phyloP scores from a whole-genome alignment of 805 yeast genomes.

The Candida pini region DNA sequence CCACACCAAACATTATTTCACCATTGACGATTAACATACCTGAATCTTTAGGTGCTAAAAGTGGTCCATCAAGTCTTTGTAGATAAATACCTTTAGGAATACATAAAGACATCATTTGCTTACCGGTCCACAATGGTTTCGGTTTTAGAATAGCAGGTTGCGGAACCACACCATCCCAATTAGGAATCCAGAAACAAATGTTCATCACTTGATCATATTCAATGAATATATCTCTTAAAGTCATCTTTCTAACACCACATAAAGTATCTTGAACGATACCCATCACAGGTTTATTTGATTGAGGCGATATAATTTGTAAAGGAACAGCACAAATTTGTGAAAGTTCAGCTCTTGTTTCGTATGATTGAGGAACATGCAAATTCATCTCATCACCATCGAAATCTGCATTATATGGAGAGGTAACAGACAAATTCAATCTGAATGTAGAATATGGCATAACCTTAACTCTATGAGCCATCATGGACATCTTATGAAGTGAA shows the following conservation, averaged over 20 bases:
- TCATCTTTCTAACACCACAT: conserved; percentile 95
- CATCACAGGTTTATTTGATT: conserved; percentile 98
- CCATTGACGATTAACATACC: conserved; percentile 97
- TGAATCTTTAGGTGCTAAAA: conserved; percentile 81
- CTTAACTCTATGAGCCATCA: conserved; percentile 98
- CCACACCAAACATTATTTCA: conserved; percentile 95
- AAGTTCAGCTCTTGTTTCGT: conserved; percentile 94
- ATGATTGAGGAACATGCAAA: conserved; percentile 97
- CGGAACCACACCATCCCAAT: conserved; percentile 98
- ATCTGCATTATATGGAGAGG: conserved; percentile 99
- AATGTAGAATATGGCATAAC: conserved; percentile 99
- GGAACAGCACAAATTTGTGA: conserved; percentile 97
- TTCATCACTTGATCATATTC: conserved; percentile 95
- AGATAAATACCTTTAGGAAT: conserved; percentile 95
- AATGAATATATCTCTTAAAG: conserved; percentile 80
- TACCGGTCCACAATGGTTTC: conserved; percentile 96
- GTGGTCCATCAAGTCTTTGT: conserved; percentile 89
- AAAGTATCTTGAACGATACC: conserved; percentile 99
- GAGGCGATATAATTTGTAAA: conserved; percentile 95
- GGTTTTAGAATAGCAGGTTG: conserved; percentile 93
- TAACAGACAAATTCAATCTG: conserved; percentile 92
- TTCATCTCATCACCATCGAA: conserved; percentile 99
- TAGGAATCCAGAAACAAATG: conserved; percentile 95
- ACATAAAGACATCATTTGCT: conserved; percentile 85
- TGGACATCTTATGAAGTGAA: conserved; percentile 97